These are phyloP conservation scores for Camellia sinensis DNA, from an alignment of 148 eudicot genomes.

Conservation along the genomic window DNA sequence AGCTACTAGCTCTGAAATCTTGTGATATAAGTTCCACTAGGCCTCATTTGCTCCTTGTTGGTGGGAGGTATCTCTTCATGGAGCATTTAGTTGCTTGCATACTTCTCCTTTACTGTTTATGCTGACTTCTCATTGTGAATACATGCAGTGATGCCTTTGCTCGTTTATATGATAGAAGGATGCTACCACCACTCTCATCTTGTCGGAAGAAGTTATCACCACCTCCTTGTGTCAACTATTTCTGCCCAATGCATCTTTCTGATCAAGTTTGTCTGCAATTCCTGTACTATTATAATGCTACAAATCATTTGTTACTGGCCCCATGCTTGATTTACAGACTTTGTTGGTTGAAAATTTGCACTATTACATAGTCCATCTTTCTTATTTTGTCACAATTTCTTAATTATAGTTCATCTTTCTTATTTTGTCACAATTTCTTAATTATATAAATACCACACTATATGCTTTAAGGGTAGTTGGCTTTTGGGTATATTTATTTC, in stretches of 20 bases:
- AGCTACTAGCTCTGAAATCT: constrained; percentile 67
- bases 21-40: constrained; percentile 80
- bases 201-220: constrained; percentile 60
- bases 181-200: constrained; percentile 94
- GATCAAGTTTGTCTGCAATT: constrained; percentile 59
- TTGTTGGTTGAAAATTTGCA: neutral
- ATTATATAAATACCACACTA: no score
- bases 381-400: neutral
- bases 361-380: neutral
- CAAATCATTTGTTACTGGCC: neutral
- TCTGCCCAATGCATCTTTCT: constrained; percentile 93
- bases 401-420: neutral
- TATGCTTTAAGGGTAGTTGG: no score
- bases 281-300: neutral
- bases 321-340: neutral
- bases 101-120: neutral
- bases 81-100: neutral
- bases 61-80: constrained; percentile 67
- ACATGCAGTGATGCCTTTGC: constrained; percentile 92
- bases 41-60: constrained; percentile 95
- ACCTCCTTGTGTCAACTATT: constrained; percentile 88
- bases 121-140: constrained; percentile 24
- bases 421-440: no score
- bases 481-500: neutral
- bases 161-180: constrained; percentile 94